Evolutionary conservation across 1,139 yeast genomes (phyloP), one percentile per base, ranked within the genome.

Genomic region (Protomyces inouyei): DNA sequence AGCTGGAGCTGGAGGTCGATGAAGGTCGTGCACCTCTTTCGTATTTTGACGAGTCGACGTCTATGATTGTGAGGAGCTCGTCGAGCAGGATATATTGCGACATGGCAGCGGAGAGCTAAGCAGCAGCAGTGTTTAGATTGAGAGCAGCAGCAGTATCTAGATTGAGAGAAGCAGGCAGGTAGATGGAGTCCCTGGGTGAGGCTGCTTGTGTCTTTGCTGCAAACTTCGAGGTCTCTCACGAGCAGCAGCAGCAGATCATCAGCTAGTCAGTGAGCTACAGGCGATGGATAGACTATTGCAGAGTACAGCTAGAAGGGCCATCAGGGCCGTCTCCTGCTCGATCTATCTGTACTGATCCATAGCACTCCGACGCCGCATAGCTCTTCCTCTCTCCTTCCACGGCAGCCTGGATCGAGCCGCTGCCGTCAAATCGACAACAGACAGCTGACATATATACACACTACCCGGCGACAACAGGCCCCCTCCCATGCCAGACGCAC

Each of bases 1-100:
- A 23, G 48, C 18, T 23, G 40, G 25, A 9, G 25, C 16, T 21
- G 28, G 12, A 32, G 25, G 16, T 9, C 1, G 36, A 12, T 14
- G 0, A 3, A n/a, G 9, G 35, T 21, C 16, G 23, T 12, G 10
- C 45, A 64, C 66, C 66, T 73, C 89, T 88, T 81, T 90, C 95
- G 80, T 95, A 93, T 73, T 96, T 85, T 64, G 92, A 96, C 43
- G 87, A 78, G 75, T 93, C 98, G 63, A 89, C 86, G 56, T 93
- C 85, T 69, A 87, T 87, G 73, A 93, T 86, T 69, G 85, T 85
- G 79, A 95, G 93, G 77, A 91, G 85, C 78, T 93, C 98, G 77
- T 93, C 98, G 75, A 95, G 93, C 69, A 95, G 82, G 56, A 95
- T 87, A 69, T 88, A 59, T 21, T 66, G 48, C 23, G 48, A 43